Base-by-base conservation (phyloP, 2,329 filamentous ascomycete genomes). In the Teratosphaeriaceae sp. region DNA sequence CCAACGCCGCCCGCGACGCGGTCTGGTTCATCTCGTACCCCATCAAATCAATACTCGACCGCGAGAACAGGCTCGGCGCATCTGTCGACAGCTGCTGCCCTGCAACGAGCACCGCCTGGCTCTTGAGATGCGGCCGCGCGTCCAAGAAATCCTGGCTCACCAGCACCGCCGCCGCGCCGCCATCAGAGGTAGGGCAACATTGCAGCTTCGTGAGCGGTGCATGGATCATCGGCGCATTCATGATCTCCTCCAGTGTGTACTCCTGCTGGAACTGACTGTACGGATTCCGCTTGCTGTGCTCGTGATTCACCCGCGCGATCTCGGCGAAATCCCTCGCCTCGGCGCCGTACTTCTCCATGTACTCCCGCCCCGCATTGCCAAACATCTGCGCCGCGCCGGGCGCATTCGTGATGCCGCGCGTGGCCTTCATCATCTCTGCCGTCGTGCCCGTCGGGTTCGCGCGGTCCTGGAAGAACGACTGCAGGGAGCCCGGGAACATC, bases 181-280 rank as follows among this genome's bases (percentile, higher is more conserved):
- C 90, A 65, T 97, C 92, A 0, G 88, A 94, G 1, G 90, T 97
- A 1, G 92, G 90, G 68, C 90, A 96, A 76, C 90, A 97, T 71
- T 97, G 92, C n/a, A 97, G 81, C 69, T 96, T 97, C 45, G 92
- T 97, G 43, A 97, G 76, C 13, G 90, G 90, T 51, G 80, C 79
- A 68, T 87, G 81, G 65, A 97, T 86, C 75, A 80, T 85, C 46
- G 86, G 73, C 0, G 86, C 71, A 27, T 82, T 72, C 61, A 87
- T 66, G 62, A 97, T 75, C 67, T 97, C 82, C 23, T 95, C 85
- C 30, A 83, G 79, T 0, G 85, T 85, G 72, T 97, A 97, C 62
- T 90, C 86, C 59, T 94, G 80, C 59, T 84, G 84, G 75, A 98
- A 97, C 67, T 97, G 90, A n/a, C 88, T 90, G 74, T 98, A 98